These are phyloP conservation scores for Fusarium siculi DNA, from an alignment of 2,329 filamentous ascomycete genomes.

Conservation along the genomic window DNA sequence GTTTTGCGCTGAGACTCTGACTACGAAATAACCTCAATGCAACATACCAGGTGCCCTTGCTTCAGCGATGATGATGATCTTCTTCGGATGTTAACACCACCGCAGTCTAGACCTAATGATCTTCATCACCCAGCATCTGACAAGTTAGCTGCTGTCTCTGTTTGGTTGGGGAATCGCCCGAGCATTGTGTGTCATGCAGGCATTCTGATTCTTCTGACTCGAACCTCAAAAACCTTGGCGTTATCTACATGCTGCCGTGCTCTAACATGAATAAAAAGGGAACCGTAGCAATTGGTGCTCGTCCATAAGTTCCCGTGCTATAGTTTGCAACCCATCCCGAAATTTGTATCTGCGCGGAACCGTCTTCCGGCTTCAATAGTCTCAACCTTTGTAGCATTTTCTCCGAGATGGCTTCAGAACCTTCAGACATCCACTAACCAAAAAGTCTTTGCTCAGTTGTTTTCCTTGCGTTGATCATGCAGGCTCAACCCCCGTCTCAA, in stretches of 20 bases:
- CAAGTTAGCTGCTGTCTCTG: conserved; percentile 3
- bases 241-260: conserved; percentile 2
- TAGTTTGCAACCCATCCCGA: conserved; percentile 20
- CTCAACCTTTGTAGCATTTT: neutral
- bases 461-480: conserved; percentile 45
- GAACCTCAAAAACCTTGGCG: conserved; percentile 24
- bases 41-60: conserved; percentile 4
- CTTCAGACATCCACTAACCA: conserved; percentile 22
- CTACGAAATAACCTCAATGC: conserved; percentile 32
- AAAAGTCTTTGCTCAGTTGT: conserved; percentile 23
- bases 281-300: conserved; percentile 3
- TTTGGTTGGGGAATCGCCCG: conserved; percentile 27
- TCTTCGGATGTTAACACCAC: conserved; percentile 9
- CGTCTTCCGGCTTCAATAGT: neutral
- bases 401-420: neutral
- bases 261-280: neutral
- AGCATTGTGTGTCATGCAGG: conserved; percentile 29
- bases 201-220: conserved; percentile 27
- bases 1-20: neutral
- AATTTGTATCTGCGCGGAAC: conserved; percentile 11
- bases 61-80: conserved; percentile 19
- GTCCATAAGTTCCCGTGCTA: conserved; percentile 9
- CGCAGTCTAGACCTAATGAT: conserved; percentile 34
- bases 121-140: conserved; percentile 24
- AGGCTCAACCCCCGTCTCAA: conserved; percentile 37